phyloP scores from a whole-genome alignment of 1,284 basidiomycete genomes.

The Athelia sp. region DNA sequence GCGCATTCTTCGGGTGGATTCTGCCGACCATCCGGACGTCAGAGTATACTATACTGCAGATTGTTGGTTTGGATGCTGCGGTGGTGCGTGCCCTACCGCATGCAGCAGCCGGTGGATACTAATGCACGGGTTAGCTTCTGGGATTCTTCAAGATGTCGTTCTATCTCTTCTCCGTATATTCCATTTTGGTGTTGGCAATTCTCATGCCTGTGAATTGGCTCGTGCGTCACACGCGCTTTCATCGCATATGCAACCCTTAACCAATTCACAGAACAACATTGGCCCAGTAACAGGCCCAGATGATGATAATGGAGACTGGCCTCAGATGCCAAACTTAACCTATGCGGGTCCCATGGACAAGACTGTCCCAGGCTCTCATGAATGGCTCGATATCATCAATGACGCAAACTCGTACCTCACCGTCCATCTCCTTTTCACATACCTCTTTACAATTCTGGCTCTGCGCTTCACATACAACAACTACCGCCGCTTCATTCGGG shows the following conservation, averaged over 20 bases:
- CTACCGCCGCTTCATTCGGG: slow-evolving; percentile 86
- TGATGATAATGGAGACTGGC: slow-evolving; percentile 48
- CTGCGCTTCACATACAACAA: slow-evolving; percentile 86
- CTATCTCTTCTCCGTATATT: slow-evolving; percentile 84
- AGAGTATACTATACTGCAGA: slow-evolving; percentile 93
- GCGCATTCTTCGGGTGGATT: slow-evolving; percentile 93
- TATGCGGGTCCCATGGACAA: slow-evolving; percentile 18
- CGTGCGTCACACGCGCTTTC: slow-evolving; percentile 38
- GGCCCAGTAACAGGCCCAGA: slow-evolving; percentile 59
- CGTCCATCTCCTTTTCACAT: slow-evolving; percentile 89
- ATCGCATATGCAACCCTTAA: slow-evolving; percentile 7
- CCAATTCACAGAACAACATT: slow-evolving; percentile 59
- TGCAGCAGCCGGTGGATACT: background rate
- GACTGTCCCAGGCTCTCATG: slow-evolving; percentile 35
- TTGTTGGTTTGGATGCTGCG: slow-evolving; percentile 93
- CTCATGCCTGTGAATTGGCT: slow-evolving; percentile 90
- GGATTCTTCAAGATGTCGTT: slow-evolving; percentile 96
- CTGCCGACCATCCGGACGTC: slow-evolving; percentile 86
- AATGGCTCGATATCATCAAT: slow-evolving; percentile 82
- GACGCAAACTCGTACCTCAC: slow-evolving; percentile 84
- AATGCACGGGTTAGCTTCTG: slow-evolving; percentile 55
- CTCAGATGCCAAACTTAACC: slow-evolving; percentile 17
- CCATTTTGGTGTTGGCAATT: slow-evolving; percentile 71
- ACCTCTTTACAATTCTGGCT: slow-evolving; percentile 84
- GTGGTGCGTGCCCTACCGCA: slow-evolving; percentile 42